Conservation (phyloP, 805 yeast species). For the Yamadazyma kitorensis region DNA sequence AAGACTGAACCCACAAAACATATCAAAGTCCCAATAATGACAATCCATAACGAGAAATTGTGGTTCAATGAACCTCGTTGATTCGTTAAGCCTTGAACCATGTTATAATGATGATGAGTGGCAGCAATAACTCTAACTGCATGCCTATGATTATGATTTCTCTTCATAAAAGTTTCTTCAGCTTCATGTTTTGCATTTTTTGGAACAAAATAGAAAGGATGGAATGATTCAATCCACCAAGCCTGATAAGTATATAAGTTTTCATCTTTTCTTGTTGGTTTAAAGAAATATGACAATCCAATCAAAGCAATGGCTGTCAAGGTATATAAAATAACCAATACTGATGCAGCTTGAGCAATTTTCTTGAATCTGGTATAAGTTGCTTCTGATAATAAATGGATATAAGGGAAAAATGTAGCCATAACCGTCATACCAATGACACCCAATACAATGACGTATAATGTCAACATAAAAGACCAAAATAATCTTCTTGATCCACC, state of each 20-base stretch:
- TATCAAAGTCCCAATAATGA: slow-evolving; percentile 45
- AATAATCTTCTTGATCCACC: slow-evolving; percentile 54
- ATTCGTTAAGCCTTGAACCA: slow-evolving; percentile 30
- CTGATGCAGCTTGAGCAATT: slow-evolving; percentile 46
- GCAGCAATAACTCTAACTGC: slow-evolving; percentile 63
- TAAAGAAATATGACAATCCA: slow-evolving; percentile 48
- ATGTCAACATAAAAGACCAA: slow-evolving; percentile 46
- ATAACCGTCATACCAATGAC: slow-evolving; percentile 67
- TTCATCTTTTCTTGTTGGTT: slow-evolving; percentile 52
- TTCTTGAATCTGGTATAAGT: slow-evolving; percentile 51
- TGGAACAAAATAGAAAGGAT: slow-evolving; percentile 56
- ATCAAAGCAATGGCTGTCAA: slow-evolving; percentile 50
- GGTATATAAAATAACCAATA: slow-evolving; percentile 45
- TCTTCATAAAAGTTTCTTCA: slow-evolving; percentile 42
- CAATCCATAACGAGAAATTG: slow-evolving; percentile 47
- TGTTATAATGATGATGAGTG: slow-evolving; percentile 41
- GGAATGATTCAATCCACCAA: slow-evolving; percentile 72
- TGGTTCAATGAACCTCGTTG: slow-evolving; percentile 45
- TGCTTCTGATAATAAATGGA: slow-evolving; percentile 47
- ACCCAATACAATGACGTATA: slow-evolving; percentile 54
- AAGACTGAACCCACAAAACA: slow-evolving; percentile 50
- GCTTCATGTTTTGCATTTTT: slow-evolving; percentile 49
- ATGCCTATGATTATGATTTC: slow-evolving; percentile 46
- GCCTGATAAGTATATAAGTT: slow-evolving; percentile 64
- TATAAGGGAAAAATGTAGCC: slow-evolving; percentile 59